A percentile compares a stretch with the other conserved stretches of the same genome.
Evolutionary conservation across 768 basidiomycete species (phyloP).

Genomic region (Agrocybe praecox): DNA sequence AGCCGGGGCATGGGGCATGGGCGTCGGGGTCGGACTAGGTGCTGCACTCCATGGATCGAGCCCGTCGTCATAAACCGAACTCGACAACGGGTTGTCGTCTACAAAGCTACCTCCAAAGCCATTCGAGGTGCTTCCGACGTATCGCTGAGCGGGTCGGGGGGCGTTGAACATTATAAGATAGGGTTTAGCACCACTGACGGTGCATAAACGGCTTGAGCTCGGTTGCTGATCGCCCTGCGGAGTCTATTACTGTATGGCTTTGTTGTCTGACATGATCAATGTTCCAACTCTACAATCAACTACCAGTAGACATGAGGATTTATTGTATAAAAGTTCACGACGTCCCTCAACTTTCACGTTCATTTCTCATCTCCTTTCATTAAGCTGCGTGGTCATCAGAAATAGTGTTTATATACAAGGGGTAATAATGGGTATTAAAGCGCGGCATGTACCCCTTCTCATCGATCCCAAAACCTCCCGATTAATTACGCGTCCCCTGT

Average conservation of each 20-base stretch:
- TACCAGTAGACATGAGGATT: background rate
- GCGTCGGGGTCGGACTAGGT: conserved; percentile 72
- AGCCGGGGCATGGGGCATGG: conserved; percentile 48
- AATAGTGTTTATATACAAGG: conserved; percentile 22
- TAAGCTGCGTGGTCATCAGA: conserved; percentile 8
- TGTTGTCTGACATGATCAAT: conserved; percentile 7
- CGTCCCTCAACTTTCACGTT: background rate
- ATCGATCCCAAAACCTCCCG: background rate
- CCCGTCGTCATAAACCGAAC: conserved; percentile 78
- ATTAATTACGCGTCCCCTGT: conserved; percentile 41
- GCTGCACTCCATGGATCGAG: conserved; percentile 80
- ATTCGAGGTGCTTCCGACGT: conserved; percentile 51
- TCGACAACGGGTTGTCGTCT: conserved; percentile 73
- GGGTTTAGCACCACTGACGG: conserved; percentile 6
- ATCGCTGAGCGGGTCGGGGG: conserved; percentile 73
- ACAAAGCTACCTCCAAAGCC: conserved; percentile 76
- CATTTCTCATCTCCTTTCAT: conserved; percentile 7
- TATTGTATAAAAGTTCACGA: background rate
- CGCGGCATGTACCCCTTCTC: conserved; percentile 5
- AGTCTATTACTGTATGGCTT: conserved; percentile 13
- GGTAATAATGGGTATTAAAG: conserved; percentile 16
- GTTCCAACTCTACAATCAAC: background rate
- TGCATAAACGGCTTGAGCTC: conserved; percentile 10
- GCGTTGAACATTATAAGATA: conserved; percentile 75
- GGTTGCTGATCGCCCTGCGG: conserved; percentile 3